Evolutionary conservation across 2,329 filamentous ascomycete genomes (phyloP), one percentile per base, ranked within the genome.

Genomic region (Waltergamsia citrina): DNA sequence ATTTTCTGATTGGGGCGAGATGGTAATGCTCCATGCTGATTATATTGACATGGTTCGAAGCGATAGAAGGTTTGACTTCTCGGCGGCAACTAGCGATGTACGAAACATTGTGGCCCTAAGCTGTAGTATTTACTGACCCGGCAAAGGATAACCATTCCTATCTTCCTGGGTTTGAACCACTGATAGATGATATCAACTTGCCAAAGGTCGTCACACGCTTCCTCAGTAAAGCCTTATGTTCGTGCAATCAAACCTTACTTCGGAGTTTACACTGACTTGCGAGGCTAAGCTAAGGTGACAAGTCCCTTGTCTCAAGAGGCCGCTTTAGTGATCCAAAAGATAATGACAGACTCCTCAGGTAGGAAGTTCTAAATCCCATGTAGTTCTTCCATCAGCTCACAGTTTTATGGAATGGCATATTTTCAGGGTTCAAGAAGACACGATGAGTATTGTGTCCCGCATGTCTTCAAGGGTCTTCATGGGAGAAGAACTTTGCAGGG

Each of bases 391-490:
- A n/a, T n/a, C n/a, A n/a, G n/a, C n/a, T n/a, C n/a, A n/a, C n/a
- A 24, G 25, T 29, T 29, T 35, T 10, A 29, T 23, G 26, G 28
- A 25, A 22, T 35, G 33, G 28, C 33, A 30, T 30, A 21, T 11
- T 7, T 12, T 30, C 17, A 14, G 10, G 7, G 15, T 16, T 18
- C 12, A 30, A 16, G 16, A 30, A 11, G 28, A 30, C 15, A 6
- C 20, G 7, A 11, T 14, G 12, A 30, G 15, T 16, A 34, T 43
- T 5, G 38, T 45, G 15, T 34, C 45, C 2, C 40, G 40, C 1
- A 39, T 45, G 8, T 35, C 45, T 3, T 42, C 41, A 9, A 32
- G 37, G 22, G 36, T 46, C 22, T 46, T 48, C 29, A 34, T 46
- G 7, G 45, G 45, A 4, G 34, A 36, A 4, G 42, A 43, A n/a